These are phyloP conservation scores for Letharia columbiana DNA, from an alignment of 495 filamentous ascomycete species.

Conservation along the genomic window DNA sequence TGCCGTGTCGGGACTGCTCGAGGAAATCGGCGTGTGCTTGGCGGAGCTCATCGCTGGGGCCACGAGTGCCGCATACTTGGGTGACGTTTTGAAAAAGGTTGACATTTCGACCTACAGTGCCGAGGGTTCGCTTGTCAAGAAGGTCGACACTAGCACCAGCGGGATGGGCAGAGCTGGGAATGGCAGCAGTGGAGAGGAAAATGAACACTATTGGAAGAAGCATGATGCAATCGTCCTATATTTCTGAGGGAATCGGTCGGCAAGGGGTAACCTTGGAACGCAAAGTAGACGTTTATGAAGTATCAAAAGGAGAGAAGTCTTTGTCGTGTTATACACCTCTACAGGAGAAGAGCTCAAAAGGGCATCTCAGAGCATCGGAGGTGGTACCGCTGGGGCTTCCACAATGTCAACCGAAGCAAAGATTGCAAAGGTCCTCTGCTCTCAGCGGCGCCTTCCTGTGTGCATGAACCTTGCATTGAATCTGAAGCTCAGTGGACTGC, in stretches of 20 bases:
- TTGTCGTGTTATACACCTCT: background rate
- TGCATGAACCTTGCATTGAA: background rate
- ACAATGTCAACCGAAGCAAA: background rate
- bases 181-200: background rate
- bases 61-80: slow-evolving; percentile 17
- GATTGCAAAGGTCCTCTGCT: background rate
- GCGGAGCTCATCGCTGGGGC: slow-evolving; percentile 15
- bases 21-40: slow-evolving; percentile 9
- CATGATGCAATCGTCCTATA: slow-evolving; percentile 5
- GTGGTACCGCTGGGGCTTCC: background rate
- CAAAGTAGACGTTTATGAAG: background rate
- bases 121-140: background rate
- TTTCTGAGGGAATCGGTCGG: background rate
- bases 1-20: background rate
- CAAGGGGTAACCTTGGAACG: background rate
- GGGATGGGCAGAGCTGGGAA: slow-evolving; percentile 4
- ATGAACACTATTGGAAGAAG: slow-evolving; percentile 3
- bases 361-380: background rate
- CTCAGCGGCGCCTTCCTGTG: background rate
- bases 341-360: background rate
- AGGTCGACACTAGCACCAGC: background rate
- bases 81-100: slow-evolving; percentile 9
- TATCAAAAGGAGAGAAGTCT: background rate
- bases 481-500: slow-evolving; percentile 1
- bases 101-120: background rate